Base-by-base conservation (phyloP, 2,329 filamentous ascomycete species). In the Neodidymelliopsis sp. region DNA sequence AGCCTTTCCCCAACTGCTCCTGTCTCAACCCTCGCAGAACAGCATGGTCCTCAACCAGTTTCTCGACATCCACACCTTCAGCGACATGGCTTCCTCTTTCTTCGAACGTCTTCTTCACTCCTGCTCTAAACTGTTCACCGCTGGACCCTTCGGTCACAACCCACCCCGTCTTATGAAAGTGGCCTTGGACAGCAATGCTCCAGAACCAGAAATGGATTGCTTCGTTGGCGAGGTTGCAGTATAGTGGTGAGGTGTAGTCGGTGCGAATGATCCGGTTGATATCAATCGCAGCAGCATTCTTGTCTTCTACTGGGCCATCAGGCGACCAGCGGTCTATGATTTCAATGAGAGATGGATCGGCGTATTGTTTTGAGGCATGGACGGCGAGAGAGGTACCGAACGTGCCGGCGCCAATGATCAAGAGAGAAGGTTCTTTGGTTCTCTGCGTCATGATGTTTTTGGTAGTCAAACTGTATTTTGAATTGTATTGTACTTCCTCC, bases 361-460 rank as follows among this genome's bases (percentile, higher is more conserved):
- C 76, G 58, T 81, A 77, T 47, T 74, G 75, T 44, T 75, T 74
- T 49, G 81, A 79, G 30, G 87, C 77, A 52, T 87, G 79, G 50
- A 84, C 83, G n/a, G 85, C 86, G 0, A 84, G 87, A 16, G 83
- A 85, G 25, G 81, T 80, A 27, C 85, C 86, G 62, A 88, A 88
- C 22, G 85, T 82, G 33, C 86, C 86, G 6, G 82, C 83, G 24
- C 86, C 86, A 31, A 88, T 72, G 47, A 88, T 86, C 48, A 88
- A 71, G 59, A 75, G 30, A 3, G 50, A 53, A 13, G 58, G 58
- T 29, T 62, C 59, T 12, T 40, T 6, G n/a, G 37, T 25, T 36
- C 30, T 12, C 5, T 25, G 18, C 12, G 28, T 10, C 46, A 49
- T n/a, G n/a, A n/a, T n/a, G n/a, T n/a, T n/a, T n/a, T n/a, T n/a